Base-by-base conservation (phyloP, 306 rosid species). In the Castanea sativa region DNA sequence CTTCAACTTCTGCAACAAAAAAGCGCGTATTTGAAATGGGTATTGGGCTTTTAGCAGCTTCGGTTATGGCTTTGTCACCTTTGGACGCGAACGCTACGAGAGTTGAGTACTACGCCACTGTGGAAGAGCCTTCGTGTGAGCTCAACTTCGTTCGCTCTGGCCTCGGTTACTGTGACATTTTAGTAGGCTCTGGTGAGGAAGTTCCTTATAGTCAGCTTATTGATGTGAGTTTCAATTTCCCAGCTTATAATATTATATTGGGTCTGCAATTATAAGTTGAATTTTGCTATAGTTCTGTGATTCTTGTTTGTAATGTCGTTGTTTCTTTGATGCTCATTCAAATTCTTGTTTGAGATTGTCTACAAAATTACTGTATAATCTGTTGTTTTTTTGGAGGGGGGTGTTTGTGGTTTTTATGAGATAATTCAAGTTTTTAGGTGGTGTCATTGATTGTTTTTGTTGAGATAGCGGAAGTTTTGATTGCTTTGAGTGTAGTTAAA, bases 101-200 rank as follows among this genome's bases (percentile, higher is more conserved):
- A 80, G 76, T 93, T 27, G 96, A 96, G 85, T 93, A 93, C 87
- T 96, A 90, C 75, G 98, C 99, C 25, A 93, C 97, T 6, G 96
- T 93, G 4, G 97, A 85, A 56, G 99, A 91, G 23, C 97, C 98
- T 43, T 49, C 74, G 29, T 93, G 99, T 61, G 97, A 93, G 70
- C 82, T 90, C 82, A 91, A 83, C 35, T 90, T 81, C 30, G 98
- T 25, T 2, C 89, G 83, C 67, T 91, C 97, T 38, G 98, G 96
- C 6, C 98, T 95, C 73, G 99, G 99, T 45, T 95, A 83, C 81
- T 95, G 98, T 60, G 98, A 93, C 41, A 64, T 90, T 32, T 71
- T 72, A 6, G 85, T 87, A 38, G 99, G 98, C 4, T 53, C 83
- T 14, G 98, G 97, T 51, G 79, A 52, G 3, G 87, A 91, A 83